A percentile compares a stretch with the other conserved stretches of the same genome.
phyloP scores from a whole-genome alignment of 805 yeast genomes.

The Kregervanrija delftensis region DNA sequence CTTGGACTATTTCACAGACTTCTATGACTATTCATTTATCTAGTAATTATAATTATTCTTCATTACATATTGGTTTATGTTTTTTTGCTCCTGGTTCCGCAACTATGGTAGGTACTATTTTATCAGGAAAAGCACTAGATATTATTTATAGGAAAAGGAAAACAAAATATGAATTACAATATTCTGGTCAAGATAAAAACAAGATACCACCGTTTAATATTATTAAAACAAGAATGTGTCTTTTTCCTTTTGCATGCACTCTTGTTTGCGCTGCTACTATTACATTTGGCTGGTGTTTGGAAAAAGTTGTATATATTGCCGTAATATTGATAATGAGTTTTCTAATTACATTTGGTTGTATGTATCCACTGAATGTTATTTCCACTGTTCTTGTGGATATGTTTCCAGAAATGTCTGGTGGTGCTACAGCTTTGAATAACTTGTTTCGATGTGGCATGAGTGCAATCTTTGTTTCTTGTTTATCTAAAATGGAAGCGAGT shows the following conservation, averaged over 20 bases:
- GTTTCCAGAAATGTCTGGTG: slow-evolving; percentile 62
- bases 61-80: slow-evolving; percentile 59
- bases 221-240: slow-evolving; percentile 46
- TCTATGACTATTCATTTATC: slow-evolving; percentile 52
- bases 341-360: slow-evolving; percentile 50
- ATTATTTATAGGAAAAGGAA: slow-evolving; percentile 35
- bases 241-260: slow-evolving; percentile 35
- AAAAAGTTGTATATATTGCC: slow-evolving; percentile 38
- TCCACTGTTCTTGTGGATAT: slow-evolving; percentile 72
- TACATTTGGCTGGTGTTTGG: slow-evolving; percentile 67
- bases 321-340: slow-evolving; percentile 54
- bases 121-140: slow-evolving; percentile 53
- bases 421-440: slow-evolving; percentile 69
- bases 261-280: slow-evolving; percentile 36
- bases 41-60: slow-evolving; percentile 40
- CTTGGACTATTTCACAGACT: slow-evolving; percentile 66
- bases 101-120: slow-evolving; percentile 52
- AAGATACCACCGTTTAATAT: slow-evolving; percentile 43
- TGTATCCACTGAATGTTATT: slow-evolving; percentile 50
- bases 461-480: slow-evolving; percentile 64
- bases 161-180: slow-evolving; percentile 24
- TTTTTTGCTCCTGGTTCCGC: slow-evolving; percentile 72
- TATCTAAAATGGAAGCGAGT: slow-evolving; percentile 48
- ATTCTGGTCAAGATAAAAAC: slow-evolving; percentile 3
- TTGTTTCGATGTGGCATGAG: slow-evolving; percentile 65